A percentile compares a stretch with the other conserved stretches of the same genome.
phyloP scores from a whole-genome alignment of 306 rosid species.

The Ceratonia siliqua region DNA sequence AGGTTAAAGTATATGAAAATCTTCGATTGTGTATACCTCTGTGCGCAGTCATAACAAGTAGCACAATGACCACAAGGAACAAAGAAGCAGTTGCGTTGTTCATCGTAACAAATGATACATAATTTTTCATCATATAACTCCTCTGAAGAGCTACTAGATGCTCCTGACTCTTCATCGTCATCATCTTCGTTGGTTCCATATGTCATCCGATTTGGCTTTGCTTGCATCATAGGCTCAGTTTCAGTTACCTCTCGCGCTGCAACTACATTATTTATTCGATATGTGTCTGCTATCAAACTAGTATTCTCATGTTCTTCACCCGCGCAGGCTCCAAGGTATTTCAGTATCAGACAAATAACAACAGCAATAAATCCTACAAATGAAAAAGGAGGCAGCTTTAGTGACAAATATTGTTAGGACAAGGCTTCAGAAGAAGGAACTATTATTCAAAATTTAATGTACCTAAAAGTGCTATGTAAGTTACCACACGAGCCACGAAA shows the following conservation, averaged over 20 bases:
- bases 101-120: conserved; percentile 71
- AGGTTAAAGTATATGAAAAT: neutral
- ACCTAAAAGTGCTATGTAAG: conserved; percentile 66
- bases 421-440: neutral
- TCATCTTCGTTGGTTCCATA: conserved; percentile 60
- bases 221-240: conserved; percentile 53
- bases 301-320: neutral
- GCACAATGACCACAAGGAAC: conserved; percentile 86
- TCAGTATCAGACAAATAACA: conserved; percentile 43
- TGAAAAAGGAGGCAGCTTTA: neutral
- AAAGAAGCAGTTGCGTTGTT: conserved; percentile 67
- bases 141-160: conserved; percentile 57
- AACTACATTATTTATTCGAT: conserved; percentile 4
- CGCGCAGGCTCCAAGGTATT: conserved; percentile 52
- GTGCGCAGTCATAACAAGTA: conserved; percentile 74
- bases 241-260: conserved; percentile 41
- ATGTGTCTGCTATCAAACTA: neutral
- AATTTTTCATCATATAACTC: conserved; percentile 71
- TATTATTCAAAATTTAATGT: neutral
- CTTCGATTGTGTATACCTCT: conserved; percentile 46
- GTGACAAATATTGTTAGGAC: conserved; percentile 9
- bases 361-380: conserved; percentile 48
- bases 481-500: conserved; percentile 47
- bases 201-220: conserved; percentile 27
- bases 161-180: conserved; percentile 55